phyloP scores from a whole-genome alignment of 2,329 filamentous ascomycete genomes.

The Microcera coccophila region DNA sequence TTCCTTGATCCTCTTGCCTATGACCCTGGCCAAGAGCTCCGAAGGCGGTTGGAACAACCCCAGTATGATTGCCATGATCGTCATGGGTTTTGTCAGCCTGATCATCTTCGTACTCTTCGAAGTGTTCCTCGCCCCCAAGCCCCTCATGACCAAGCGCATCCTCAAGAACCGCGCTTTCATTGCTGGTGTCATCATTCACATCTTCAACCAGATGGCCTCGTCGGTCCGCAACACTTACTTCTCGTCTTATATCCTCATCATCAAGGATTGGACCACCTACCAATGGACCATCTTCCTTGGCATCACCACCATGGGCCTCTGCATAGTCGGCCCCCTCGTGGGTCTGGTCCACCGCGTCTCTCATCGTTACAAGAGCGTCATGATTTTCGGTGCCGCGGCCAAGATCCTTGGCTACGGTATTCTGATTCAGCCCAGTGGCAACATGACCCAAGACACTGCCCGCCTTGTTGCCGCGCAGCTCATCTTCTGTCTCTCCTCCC shows the following conservation, averaged over 20 bases:
- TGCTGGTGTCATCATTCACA: slow-evolving; percentile 27
- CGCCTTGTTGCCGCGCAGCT: slow-evolving; percentile 35
- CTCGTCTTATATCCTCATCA: slow-evolving; percentile 37
- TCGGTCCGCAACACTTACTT: slow-evolving; percentile 36
- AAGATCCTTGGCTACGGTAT: slow-evolving; percentile 37
- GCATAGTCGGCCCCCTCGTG: slow-evolving; percentile 34
- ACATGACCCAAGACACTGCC: slow-evolving; percentile 33
- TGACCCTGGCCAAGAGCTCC: slow-evolving; percentile 47
- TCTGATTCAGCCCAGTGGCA: slow-evolving; percentile 26
- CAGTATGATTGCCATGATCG: slow-evolving; percentile 32
- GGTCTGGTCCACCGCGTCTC: slow-evolving; percentile 34
- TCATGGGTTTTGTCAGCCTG: slow-evolving; percentile 33
- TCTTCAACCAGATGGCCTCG: slow-evolving; percentile 35
- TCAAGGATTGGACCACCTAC: slow-evolving; percentile 40
- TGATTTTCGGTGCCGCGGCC: slow-evolving; percentile 35
- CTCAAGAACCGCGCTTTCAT: slow-evolving; percentile 32
- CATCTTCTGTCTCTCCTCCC: slow-evolving; percentile 34
- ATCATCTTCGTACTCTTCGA: slow-evolving; percentile 35
- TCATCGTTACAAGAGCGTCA: slow-evolving; percentile 41
- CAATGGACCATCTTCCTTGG: slow-evolving; percentile 40
- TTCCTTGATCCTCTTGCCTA: slow-evolving; percentile 58
- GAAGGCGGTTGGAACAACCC: slow-evolving; percentile 32
- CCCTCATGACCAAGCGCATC: slow-evolving; percentile 31
- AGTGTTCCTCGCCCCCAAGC: slow-evolving; percentile 30
- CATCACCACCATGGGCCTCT: slow-evolving; percentile 38